Evolutionary conservation across 2,329 filamentous ascomycete species (phyloP), one percentile per base, ranked within the genome.

Genomic region (Coniochaeta sp.): DNA sequence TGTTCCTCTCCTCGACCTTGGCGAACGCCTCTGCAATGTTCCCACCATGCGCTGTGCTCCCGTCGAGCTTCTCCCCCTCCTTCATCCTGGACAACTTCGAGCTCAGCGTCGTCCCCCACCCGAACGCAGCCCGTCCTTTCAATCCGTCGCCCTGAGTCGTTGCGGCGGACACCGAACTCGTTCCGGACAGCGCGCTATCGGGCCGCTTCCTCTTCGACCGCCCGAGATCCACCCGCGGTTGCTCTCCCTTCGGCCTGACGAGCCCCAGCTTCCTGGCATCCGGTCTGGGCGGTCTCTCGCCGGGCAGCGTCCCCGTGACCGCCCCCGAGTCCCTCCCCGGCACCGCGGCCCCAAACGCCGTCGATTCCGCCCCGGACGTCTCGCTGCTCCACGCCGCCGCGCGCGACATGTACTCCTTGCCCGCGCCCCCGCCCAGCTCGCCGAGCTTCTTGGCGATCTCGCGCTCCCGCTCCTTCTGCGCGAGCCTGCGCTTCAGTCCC

Each of bases 401-500:
- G 60, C 70, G 72, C 58, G 75, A 79, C 81, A 92, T 86, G 72
- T 93, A 93, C 62, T 91, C 88, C 55, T 79, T 83, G 2, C 89
- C 89, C 0, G 88, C 81, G 6, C 87, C 87, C 56, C 77, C 81
- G 10, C 89, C 89, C 61, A 86, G 76, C 57, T 82, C 76, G 10
- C 84, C 84, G 2, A 95, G 78, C 65, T 84, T 85, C 69, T 84
- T 85, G 64, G 87, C 88, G 56, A 95, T 81, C 26, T 90, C 87
- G 22, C 85, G 79, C 71, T 93, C 90, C 68, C 84, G 88, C 71
- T 93, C 89, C 66, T 85, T 82, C 16, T 82, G 83, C 6, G 85
- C 82, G 6, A 92, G 75, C 3, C 82, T 81, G 60, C 86, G 81
- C 63, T 85, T 87, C 65, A 90, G 73, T 19, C 83, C 82, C 63